Evolutionary conservation across 140 eudicot genomes (phyloP), one percentile per base, ranked within the genome.

Genomic region (Stevia rebaudiana): DNA sequence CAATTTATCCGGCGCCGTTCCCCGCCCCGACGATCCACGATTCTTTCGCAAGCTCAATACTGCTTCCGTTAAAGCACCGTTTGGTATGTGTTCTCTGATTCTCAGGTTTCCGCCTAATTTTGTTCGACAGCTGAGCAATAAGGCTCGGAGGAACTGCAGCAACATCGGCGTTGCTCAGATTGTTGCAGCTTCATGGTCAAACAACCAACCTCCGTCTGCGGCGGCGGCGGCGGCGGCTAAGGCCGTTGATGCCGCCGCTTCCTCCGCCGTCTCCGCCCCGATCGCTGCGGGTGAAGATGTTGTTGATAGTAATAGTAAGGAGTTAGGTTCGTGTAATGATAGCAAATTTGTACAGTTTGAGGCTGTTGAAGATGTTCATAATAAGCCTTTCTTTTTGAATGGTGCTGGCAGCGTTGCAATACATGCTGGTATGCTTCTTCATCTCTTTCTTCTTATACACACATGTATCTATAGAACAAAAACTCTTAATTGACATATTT

Each of bases 151-250:
- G 74, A 92, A 92, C 77, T 92, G 98, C 60, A 81, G 98, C 80
- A 92, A 92, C 69, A 92, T 92, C 65, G 98, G 98, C 11, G 98
- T 92, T 40, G 96, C 98, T 3, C 98, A 88, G 52, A 78, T 89
- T 19, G 97, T 83, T n/a, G 97, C 97, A 28, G 97, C 97, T 41
- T 79, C 95, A 8, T 89, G 97, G 97, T 83, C 97, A 0, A 74
- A 82, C 77, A 70, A 86, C 69, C 78, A 75, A 48, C 61, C 51
- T 18, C 48, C 69, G 11, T 68, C 71, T 74, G 25, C 77, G 39
- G 65, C 81, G 72, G 72, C 81, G 73, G 77, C 96, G 58, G 80
- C 79, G 57, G 86, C 78, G 37, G 86, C 78, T 37, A 72, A 69
- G 74, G 86, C 90, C 56, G 78, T 73, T 68, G 94, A 77, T 24